phyloP scores from a whole-genome alignment of 2,329 filamentous ascomycete genomes.

The Penicillium sclerotiorum region DNA sequence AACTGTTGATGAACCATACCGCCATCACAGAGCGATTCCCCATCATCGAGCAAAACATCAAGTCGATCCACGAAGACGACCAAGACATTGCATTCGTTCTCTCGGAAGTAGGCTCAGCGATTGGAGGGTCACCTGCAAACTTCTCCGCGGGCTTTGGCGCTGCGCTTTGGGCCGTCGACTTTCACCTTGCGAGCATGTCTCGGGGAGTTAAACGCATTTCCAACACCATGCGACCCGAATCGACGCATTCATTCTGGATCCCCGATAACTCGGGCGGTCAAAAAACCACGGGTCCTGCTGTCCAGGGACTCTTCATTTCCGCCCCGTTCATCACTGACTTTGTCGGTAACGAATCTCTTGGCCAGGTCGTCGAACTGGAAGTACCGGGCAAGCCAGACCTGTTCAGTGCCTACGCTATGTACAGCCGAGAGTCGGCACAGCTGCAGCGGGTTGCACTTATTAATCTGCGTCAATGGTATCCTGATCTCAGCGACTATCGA shows the following conservation, averaged over 20 bases:
- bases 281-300: conserved; percentile 14
- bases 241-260: conserved; percentile 20
- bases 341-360: conserved; percentile 14
- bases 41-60: background rate
- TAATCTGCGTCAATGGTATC: conserved; percentile 8
- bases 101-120: conserved; percentile 9
- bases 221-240: conserved; percentile 17
- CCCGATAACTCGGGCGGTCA: conserved; percentile 11
- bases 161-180: conserved; percentile 17
- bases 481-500: background rate
- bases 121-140: conserved; percentile 1
- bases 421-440: conserved; percentile 4
- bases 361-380: conserved; percentile 9
- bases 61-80: background rate
- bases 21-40: background rate
- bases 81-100: conserved; percentile 8
- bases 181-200: conserved; percentile 18
- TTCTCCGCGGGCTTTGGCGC: conserved; percentile 13
- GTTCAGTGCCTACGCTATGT: conserved; percentile 16
- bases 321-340: conserved; percentile 24
- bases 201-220: conserved; percentile 19
- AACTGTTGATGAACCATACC: background rate
- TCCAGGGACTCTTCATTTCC: conserved; percentile 18
- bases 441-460: conserved; percentile 10
- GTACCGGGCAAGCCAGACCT: background rate